Evolutionary conservation across 2,329 filamentous ascomycete genomes (phyloP).

Genomic region (Thelonectria blattea): DNA sequence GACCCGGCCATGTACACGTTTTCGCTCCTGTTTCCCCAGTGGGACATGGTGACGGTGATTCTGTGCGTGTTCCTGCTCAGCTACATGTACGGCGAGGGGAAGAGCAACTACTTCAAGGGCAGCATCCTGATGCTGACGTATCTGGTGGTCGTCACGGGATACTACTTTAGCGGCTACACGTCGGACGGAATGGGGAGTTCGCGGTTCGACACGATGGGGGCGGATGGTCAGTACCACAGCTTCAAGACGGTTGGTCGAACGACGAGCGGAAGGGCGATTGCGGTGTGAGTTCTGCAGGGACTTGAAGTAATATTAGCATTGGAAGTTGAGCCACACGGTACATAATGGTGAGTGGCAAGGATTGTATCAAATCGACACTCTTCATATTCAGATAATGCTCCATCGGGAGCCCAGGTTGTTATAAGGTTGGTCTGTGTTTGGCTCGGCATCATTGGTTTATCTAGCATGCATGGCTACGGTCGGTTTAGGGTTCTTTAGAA

Average conservation of each 20-base stretch:
- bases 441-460: neutral
- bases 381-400: slow-evolving; percentile 18
- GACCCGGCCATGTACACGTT: slow-evolving; percentile 68
- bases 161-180: slow-evolving; percentile 77
- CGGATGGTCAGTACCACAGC: slow-evolving; percentile 55
- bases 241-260: slow-evolving; percentile 62
- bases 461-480: neutral
- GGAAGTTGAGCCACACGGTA: slow-evolving; percentile 26
- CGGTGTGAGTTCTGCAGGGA: slow-evolving; percentile 21
- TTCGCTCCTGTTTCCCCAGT: slow-evolving; percentile 93
- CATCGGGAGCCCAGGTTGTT: slow-evolving; percentile 1
- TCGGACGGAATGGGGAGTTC: slow-evolving; percentile 51
- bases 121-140: slow-evolving; percentile 94
- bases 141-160: slow-evolving; percentile 88
- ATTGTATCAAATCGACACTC: slow-evolving; percentile 15
- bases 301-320: slow-evolving; percentile 11
- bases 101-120: slow-evolving; percentile 99
- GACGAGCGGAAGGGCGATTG: slow-evolving; percentile 41
- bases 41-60: slow-evolving; percentile 98
- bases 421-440: slow-evolving; percentile 6
- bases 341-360: slow-evolving; percentile 18
- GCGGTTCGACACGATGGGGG: slow-evolving; percentile 61
- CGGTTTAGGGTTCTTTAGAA: neutral
- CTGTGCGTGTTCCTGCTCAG: slow-evolving; percentile 94
- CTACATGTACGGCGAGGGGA: slow-evolving; percentile 97